Evolutionary conservation across 1,284 basidiomycete genomes (phyloP), one percentile per base, ranked within the genome.

Genomic region (Cryptococcus deneoformans): DNA sequence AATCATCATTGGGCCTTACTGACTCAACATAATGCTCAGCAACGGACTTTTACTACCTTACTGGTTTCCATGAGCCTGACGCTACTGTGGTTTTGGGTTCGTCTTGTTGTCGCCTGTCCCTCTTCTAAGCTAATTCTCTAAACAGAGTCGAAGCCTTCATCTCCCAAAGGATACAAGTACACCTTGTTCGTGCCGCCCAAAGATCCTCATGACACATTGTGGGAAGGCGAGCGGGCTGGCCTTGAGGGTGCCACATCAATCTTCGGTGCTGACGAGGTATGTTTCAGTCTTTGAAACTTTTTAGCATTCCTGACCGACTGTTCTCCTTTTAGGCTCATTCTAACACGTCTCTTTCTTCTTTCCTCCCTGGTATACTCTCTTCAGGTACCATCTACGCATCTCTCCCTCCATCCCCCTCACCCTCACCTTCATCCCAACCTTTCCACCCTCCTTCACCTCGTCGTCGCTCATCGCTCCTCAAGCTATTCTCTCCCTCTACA

Each of bases 61-160:
- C 94, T 0, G 95, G 96, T 6, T 96, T 96, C 70, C 86, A 93
- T 60, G 95, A 98, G 75, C 90, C 93, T 0, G 89, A 96, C 60
- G 85, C 93, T 11, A 92, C 90, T 0, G 80, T 97, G 34, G 82
- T 98, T 38, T 79, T 96, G 42, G 86, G 90, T 89, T 62, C 54
- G 82, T 70, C 36, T 1, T n/a, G 14, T 34, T 8, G n/a, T 35
- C 11, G 34, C 14, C 6, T 49, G 5, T 36, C 12, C 7, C 20
- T 14, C 20, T 29, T 48, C 20, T 48, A 39, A 14, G 16, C 29
- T 29, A 29, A 29, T 29, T 29, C 36, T 12, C 24, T 50, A 11
- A 34, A 6, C 59, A 73, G 73, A 75, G 46, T 73, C 68, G 12
- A 59, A 62, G 36, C 76, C 76, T n/a, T 86, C 86, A 1, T 80